phyloP scores from a whole-genome alignment of 352 stramenopile genomes.

The Globisporangium lucens region DNA sequence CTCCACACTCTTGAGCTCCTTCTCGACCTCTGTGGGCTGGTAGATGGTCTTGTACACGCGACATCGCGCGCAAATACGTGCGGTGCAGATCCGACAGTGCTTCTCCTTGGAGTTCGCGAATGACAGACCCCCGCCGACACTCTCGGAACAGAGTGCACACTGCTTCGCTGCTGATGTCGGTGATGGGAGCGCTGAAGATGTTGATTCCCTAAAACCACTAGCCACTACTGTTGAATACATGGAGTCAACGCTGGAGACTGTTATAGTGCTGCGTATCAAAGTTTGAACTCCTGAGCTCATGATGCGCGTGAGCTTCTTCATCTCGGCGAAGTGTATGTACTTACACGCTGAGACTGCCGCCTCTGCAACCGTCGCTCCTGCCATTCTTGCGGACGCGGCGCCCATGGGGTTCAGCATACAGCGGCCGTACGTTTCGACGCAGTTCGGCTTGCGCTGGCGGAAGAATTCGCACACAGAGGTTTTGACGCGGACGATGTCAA shows the following conservation, averaged over 20 bases:
- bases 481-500: constrained; percentile 5
- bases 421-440: neutral
- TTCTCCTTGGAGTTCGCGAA: neutral
- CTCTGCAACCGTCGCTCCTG: neutral
- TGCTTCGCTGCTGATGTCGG: too few relatives aligned
- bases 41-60: constrained; percentile 21
- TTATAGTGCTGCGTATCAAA: too few relatives aligned
- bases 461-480: constrained; percentile 11
- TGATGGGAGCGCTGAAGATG: too few relatives aligned
- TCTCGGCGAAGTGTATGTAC: constrained; percentile 21
- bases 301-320: neutral
- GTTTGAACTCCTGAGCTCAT: too few relatives aligned
- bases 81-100: constrained; percentile 4
- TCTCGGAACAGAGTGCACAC: neutral
- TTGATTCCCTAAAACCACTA: neutral
- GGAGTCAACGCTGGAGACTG: too few relatives aligned
- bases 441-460: neutral
- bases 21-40: constrained; percentile 20
- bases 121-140: neutral
- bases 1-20: constrained; percentile 18
- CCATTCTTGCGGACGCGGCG: neutral
- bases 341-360: neutral
- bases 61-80: constrained; percentile 21
- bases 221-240: too few relatives aligned
- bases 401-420: neutral